Evolutionary conservation across 176 grass and related monocot species (phyloP).

Genomic region (Ampelocalamus luodianensis): DNA sequence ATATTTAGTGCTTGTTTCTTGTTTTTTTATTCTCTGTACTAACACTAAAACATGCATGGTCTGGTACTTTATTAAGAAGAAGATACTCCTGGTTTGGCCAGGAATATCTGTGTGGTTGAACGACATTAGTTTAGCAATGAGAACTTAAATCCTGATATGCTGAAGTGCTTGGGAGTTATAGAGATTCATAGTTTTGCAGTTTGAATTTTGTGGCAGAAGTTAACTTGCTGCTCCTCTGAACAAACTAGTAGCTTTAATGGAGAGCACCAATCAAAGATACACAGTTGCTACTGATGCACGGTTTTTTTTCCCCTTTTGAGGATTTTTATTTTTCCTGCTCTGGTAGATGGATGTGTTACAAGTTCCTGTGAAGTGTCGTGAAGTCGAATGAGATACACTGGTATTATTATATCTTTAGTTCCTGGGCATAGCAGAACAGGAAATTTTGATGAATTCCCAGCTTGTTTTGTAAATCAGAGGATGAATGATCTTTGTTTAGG

Average conservation of each 20-base stretch:
- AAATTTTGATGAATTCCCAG: neutral
- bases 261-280: neutral
- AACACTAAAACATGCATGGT: neutral
- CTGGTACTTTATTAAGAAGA: conserved; percentile 7
- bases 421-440: neutral
- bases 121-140: conserved; percentile 16
- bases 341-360: neutral
- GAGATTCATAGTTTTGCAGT: conserved; percentile 8
- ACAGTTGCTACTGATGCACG: neutral
- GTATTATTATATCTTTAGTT: neutral
- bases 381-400: neutral
- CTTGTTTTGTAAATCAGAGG: conserved; percentile 14
- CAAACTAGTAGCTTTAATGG: conserved; percentile 34
- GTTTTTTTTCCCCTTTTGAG: neutral
- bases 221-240: neutral
- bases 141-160: conserved; percentile 10
- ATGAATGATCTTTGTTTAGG: conserved; percentile 10
- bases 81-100: conserved; percentile 12
- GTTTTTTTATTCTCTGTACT: neutral
- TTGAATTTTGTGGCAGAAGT: conserved; percentile 4
- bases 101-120: conserved; percentile 6
- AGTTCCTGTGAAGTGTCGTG: neutral
- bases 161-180: neutral
- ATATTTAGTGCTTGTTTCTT: conserved; percentile 21
- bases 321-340: conserved; percentile 4